Percentiles rank a stretch among this genome's conserved stretches.
Evolutionary conservation across 148 eudicot species (phyloP).

Genomic region (Chenopodium quinoa): DNA sequence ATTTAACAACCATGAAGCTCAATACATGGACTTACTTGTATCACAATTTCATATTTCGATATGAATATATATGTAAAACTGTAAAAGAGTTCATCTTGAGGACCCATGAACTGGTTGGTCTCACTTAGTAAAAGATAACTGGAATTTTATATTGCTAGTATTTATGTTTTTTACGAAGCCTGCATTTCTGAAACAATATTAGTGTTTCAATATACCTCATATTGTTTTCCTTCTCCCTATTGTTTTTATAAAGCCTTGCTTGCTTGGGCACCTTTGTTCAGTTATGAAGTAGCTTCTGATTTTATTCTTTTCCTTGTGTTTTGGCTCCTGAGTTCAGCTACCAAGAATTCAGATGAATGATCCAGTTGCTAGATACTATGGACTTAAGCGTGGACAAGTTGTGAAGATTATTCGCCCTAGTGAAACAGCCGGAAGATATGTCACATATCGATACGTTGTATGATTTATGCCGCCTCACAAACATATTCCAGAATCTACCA

Average conservation of each 20-base stretch:
- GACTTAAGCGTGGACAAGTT: constrained; percentile 85
- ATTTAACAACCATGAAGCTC: neutral
- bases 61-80: neutral
- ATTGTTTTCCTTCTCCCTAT: neutral
- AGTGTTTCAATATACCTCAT: neutral
- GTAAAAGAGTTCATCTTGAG: no score
- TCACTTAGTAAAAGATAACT: neutral
- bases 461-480: constrained; percentile 13
- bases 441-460: constrained; percentile 44
- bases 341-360: constrained; percentile 75
- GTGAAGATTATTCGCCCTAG: constrained; percentile 81
- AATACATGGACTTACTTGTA: neutral
- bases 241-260: neutral
- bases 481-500: neutral
- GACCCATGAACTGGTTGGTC: neutral
- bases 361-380: constrained; percentile 80
- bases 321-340: constrained; percentile 17
- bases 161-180: neutral
- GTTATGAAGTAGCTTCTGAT: neutral
- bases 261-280: neutral
- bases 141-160: neutral
- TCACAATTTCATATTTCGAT: neutral
- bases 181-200: neutral
- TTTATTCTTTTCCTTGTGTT: neutral
- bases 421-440: constrained; percentile 46